Conservation (phyloP, 129 eudicot genomes). For the Scalesia atractyloides region DNA sequence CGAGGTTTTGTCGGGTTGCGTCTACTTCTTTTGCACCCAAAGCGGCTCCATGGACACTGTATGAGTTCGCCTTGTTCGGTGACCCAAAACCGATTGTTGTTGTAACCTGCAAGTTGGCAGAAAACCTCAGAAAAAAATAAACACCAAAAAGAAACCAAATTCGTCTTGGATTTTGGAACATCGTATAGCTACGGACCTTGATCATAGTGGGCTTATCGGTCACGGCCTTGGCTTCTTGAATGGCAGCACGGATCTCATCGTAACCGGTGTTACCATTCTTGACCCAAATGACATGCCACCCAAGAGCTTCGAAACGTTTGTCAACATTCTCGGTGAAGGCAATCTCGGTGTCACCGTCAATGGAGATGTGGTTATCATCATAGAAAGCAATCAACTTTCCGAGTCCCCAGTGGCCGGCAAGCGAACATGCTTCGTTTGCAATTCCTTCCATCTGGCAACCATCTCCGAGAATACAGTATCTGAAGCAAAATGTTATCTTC, state of each 20-base stretch:
- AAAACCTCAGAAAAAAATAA: neutral
- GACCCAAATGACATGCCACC: slow-evolving; percentile 99
- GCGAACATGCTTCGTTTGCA: slow-evolving; percentile 92
- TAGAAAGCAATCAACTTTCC: slow-evolving; percentile 97
- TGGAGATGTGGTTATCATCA: slow-evolving; percentile 94
- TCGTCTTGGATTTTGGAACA: neutral
- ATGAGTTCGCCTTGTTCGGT: slow-evolving; percentile 98
- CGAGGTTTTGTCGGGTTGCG: slow-evolving; percentile 89
- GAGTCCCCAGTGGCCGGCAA: slow-evolving; percentile 99
- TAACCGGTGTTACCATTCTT: slow-evolving; percentile 94
- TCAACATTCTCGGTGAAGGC: slow-evolving; percentile 88
- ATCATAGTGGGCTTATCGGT: slow-evolving; percentile 92
- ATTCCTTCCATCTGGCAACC: slow-evolving; percentile 99
- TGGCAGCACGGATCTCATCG: slow-evolving; percentile 98
- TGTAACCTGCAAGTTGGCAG: slow-evolving; percentile 58
- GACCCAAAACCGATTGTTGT: slow-evolving; percentile 96
- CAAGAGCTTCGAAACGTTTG: slow-evolving; percentile 87
- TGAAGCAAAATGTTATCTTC: slow-evolving; percentile 21
- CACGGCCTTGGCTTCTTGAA: slow-evolving; percentile 90
- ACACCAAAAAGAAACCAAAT: neutral
- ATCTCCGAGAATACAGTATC: slow-evolving; percentile 82
- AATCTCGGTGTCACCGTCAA: slow-evolving; percentile 95
- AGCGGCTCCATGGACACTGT: slow-evolving; percentile 92
- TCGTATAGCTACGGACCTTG: slow-evolving; percentile 55
- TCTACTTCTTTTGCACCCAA: slow-evolving; percentile 96